These are phyloP conservation scores for Citrus sp. DNA, from an alignment of 345 rosid genomes.

Conservation along the genomic window DNA sequence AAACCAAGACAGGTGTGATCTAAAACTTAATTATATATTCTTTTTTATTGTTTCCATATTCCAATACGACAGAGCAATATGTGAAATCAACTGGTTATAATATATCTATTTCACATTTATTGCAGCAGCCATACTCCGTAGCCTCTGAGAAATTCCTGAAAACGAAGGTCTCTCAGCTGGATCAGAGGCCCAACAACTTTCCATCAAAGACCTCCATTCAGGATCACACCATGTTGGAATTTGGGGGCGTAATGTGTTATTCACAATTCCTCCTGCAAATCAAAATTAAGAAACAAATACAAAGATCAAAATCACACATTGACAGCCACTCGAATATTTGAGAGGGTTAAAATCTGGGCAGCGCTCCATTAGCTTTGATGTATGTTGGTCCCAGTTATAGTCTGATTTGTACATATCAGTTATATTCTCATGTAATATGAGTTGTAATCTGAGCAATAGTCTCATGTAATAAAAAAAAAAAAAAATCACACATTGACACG, in stretches of 20 bases:
- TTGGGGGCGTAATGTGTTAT: conserved; percentile 84
- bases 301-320: not conserved
- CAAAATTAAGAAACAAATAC: not conserved
- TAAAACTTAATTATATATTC: conserved; percentile 8
- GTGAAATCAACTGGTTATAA: conserved; percentile 7
- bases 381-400: too few species aligned
- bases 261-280: conserved; percentile 87
- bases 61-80: conserved; percentile 13
- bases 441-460: too few species aligned
- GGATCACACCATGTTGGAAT: conserved; percentile 98
- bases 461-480: too few species aligned
- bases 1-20: conserved; percentile 18
- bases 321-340: too few species aligned
- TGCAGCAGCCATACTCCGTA: conserved; percentile 96
- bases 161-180: conserved; percentile 92
- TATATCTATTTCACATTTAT: conserved; percentile 65
- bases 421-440: too few species aligned
- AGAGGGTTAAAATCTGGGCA: too few species aligned
- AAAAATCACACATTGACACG: not conserved
- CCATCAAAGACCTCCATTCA: conserved; percentile 94
- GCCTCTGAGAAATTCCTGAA: conserved; percentile 81
- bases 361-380: too few species aligned
- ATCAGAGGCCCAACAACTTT: conserved; percentile 85
- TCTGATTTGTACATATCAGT: too few species aligned
- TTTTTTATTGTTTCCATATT: conserved; percentile 17